Evolutionary conservation across 2,329 filamentous ascomycete species (phyloP).

Genomic region (Pseudofabraea citricarpa): DNA sequence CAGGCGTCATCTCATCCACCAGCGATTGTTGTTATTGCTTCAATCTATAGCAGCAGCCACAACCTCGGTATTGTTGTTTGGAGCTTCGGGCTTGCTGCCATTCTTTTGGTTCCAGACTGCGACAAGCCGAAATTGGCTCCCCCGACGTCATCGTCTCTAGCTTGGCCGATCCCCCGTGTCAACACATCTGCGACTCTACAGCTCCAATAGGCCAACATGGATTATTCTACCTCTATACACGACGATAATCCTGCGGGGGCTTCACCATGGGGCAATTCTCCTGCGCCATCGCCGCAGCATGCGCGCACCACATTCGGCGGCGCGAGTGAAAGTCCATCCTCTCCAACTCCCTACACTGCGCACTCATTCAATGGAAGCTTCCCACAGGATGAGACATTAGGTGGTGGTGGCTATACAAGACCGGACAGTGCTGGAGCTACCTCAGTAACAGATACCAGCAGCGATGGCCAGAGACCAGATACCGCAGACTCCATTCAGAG

Average conservation of each 20-base stretch:
- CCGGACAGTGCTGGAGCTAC: slow-evolving; percentile 19
- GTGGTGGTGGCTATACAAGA: slow-evolving; percentile 16
- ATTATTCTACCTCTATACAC: slow-evolving; percentile 56
- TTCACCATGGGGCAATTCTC: slow-evolving; percentile 54
- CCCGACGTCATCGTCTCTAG: slow-evolving; percentile 8
- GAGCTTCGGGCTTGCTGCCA: too few species aligned
- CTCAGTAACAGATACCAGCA: slow-evolving; percentile 17
- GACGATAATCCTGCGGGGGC: slow-evolving; percentile 53
- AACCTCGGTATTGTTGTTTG: too few species aligned
- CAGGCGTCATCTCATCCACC: too few species aligned
- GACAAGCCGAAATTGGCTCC: not conserved
- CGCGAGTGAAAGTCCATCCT: slow-evolving; percentile 20
- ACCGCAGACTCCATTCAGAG: slow-evolving; percentile 22
- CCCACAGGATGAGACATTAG: slow-evolving; percentile 21
- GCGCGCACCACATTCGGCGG: slow-evolving; percentile 19
- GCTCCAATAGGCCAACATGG: slow-evolving; percentile 41
- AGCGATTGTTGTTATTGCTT: too few species aligned
- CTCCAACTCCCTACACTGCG: slow-evolving; percentile 21
- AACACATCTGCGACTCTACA: not conserved
- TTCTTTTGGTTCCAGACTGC: not conserved
- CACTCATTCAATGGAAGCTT: slow-evolving; percentile 16
- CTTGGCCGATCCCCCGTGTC: not conserved
- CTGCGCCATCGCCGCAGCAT: slow-evolving; percentile 25
- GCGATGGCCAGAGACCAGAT: slow-evolving; percentile 22
- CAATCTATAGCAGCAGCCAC: too few species aligned